phyloP scores from a whole-genome alignment of 208 protist species.

The Leishmania major region DNA sequence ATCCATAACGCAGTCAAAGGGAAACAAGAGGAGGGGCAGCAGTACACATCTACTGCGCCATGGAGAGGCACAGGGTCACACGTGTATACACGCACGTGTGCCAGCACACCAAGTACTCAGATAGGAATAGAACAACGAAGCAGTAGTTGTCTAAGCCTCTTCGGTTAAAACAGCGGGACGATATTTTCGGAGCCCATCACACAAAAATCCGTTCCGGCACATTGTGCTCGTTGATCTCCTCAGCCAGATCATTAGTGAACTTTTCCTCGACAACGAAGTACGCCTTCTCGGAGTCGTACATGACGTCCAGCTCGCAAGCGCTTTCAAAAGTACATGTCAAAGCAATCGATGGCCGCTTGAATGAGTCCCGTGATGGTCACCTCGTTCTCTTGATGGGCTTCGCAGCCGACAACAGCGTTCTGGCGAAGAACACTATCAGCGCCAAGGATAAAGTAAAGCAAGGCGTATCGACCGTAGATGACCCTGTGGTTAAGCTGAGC shows the following conservation, averaged over 20 bases:
- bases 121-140: background rate
- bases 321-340: slow-evolving; percentile 90
- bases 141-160: background rate
- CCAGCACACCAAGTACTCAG: background rate
- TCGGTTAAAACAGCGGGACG: no score
- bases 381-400: slow-evolving; percentile 96
- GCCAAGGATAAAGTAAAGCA: slow-evolving; percentile 94
- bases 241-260: slow-evolving; percentile 87
- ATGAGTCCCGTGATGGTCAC: slow-evolving; percentile 94
- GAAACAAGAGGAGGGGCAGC: background rate
- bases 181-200: slow-evolving; percentile 46
- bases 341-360: slow-evolving; percentile 71
- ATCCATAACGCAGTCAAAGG: background rate
- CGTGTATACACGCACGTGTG: background rate
- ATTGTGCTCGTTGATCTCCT: slow-evolving; percentile 90
- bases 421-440: slow-evolving; percentile 37
- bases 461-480: slow-evolving; percentile 95
- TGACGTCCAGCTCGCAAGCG: slow-evolving; percentile 97
- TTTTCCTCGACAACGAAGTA: slow-evolving; percentile 98
- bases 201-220: slow-evolving; percentile 59
- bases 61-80: background rate
- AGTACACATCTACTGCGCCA: background rate
- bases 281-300: slow-evolving; percentile 98
- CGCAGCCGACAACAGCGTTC: slow-evolving; percentile 85
- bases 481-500: slow-evolving; percentile 95